These are phyloP conservation scores for Hemileia vastatrix DNA, from an alignment of 1,284 basidiomycete genomes.

Conservation along the genomic window DNA sequence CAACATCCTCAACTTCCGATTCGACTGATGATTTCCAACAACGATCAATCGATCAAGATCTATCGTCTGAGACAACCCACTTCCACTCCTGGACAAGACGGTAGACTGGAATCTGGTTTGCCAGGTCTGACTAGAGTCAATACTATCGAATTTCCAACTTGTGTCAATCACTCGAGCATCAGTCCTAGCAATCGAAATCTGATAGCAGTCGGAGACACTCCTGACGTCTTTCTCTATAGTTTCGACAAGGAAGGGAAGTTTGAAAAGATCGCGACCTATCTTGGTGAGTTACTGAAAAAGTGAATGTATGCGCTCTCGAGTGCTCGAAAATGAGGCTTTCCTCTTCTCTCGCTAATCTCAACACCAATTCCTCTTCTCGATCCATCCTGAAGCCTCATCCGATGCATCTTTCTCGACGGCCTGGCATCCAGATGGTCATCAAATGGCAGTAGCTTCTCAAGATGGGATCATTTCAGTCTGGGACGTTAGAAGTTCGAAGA, in stretches of 20 bases:
- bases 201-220: conserved; percentile 74
- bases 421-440: conserved; percentile 65
- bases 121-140: no score
- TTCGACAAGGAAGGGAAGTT: conserved; percentile 49
- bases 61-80: no score
- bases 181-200: conserved; percentile 73
- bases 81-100: conserved; percentile 39
- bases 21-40: conserved; percentile 69
- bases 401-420: conserved; percentile 66
- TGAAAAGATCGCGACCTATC: conserved; percentile 44
- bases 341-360: conserved; percentile 49
- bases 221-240: conserved; percentile 64
- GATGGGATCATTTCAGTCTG: conserved; percentile 63
- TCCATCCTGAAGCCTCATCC: conserved; percentile 36
- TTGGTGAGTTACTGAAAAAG: conserved; percentile 24
- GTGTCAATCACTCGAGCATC: conserved; percentile 46
- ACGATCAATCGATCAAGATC: conserved; percentile 65
- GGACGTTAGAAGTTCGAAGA: conserved; percentile 43
- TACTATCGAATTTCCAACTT: conserved; percentile 29
- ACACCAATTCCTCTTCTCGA: background rate
- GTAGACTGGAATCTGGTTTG: conserved; percentile 28
- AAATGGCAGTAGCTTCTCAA: conserved; percentile 75
- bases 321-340: conserved; percentile 36
- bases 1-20: conserved; percentile 55
- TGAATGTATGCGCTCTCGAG: conserved; percentile 27